Evolutionary conservation across 1,139 yeast genomes (phyloP).

Genomic region (Magnusiomyces starmeri): DNA sequence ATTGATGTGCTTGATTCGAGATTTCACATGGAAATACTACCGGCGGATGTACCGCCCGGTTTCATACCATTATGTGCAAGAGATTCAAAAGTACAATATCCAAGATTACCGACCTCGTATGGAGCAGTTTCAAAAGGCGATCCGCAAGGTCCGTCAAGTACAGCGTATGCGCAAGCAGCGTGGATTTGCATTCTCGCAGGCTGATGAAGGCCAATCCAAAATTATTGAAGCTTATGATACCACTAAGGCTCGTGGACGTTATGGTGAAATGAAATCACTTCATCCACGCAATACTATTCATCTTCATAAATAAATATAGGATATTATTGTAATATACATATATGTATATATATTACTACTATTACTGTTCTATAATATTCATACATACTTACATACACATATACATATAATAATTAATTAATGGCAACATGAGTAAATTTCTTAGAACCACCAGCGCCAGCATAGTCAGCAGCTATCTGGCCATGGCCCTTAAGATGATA

Average conservation of each 20-base stretch:
- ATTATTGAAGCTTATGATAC: slow-evolving; percentile 93
- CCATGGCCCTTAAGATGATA: slow-evolving; percentile 89
- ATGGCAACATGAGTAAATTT: slow-evolving; percentile 56
- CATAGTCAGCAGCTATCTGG: slow-evolving; percentile 82
- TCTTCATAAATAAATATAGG: slow-evolving; percentile 4
- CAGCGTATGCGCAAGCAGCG: slow-evolving; percentile 97
- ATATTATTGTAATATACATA: background rate
- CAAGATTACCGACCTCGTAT: slow-evolving; percentile 91
- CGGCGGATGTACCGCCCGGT: slow-evolving; percentile 88
- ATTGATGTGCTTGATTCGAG: slow-evolving; percentile 70
- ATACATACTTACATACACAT: no score
- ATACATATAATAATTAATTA: no score
- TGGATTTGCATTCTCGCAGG: slow-evolving; percentile 97
- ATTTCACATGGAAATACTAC: slow-evolving; percentile 89
- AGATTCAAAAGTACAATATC: slow-evolving; percentile 89
- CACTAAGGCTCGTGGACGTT: slow-evolving; percentile 51
- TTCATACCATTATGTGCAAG: slow-evolving; percentile 91
- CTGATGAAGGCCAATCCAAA: slow-evolving; percentile 88
- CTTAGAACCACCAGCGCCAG: slow-evolving; percentile 85
- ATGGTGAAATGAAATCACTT: slow-evolving; percentile 41
- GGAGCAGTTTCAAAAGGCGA: slow-evolving; percentile 96
- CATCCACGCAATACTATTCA: slow-evolving; percentile 16
- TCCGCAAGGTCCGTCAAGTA: slow-evolving; percentile 93
- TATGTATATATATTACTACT: slow-evolving; percentile 48
- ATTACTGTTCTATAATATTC: slow-evolving; percentile 41